Evolutionary conservation across 306 rosid genomes (phyloP), one percentile per base, ranked within the genome.

Genomic region (Sesbania bispinosa): DNA sequence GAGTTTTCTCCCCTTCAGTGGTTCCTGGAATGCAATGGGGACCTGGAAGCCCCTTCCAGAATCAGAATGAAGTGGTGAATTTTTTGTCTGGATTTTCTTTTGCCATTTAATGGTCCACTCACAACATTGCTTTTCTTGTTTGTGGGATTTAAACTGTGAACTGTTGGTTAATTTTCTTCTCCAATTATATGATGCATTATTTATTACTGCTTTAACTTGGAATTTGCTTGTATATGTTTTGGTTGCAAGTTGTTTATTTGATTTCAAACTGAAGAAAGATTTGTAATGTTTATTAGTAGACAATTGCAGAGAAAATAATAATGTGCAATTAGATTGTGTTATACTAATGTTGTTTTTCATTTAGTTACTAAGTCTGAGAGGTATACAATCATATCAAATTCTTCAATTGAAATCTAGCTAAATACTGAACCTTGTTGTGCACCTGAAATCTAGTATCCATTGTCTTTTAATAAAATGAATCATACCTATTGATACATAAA

Each of bases 11-110:
- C 71, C 90, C 92, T 59, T 68, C 96, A 77, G 46, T 82, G 79
- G 92, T 87, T 80, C 81, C 98, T 54, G 84, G 94, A 76, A 87
- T 90, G 92, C 98, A 89, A 68, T 94, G 98, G 98, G 87, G 97
- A 82, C 90, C 98, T 27, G 98, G 98, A 76, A 87, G 91, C 71
- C 82, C 93, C 46, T 92, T 89, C 71, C 97, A 85, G 54, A 92
- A 81, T 76, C 97, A 81, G 62, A 89, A 80, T 77, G 98, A 94
- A 68, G 79, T 74, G 46, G 97, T 94, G 85, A 77, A 53, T 36
- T 62, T 67, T 65, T 5, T 39, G 24, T 43, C 46, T 47, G 18
- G 20, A 10, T 26, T 30, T 60, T 52, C 42, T 47, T 53, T 69
- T 52, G 35, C 62, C 75, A 30, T 80, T 51, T 57, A 36, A 50